These are phyloP conservation scores for Solanum neorickii DNA, from an alignment of 257 asterid genomes.

Conservation along the genomic window DNA sequence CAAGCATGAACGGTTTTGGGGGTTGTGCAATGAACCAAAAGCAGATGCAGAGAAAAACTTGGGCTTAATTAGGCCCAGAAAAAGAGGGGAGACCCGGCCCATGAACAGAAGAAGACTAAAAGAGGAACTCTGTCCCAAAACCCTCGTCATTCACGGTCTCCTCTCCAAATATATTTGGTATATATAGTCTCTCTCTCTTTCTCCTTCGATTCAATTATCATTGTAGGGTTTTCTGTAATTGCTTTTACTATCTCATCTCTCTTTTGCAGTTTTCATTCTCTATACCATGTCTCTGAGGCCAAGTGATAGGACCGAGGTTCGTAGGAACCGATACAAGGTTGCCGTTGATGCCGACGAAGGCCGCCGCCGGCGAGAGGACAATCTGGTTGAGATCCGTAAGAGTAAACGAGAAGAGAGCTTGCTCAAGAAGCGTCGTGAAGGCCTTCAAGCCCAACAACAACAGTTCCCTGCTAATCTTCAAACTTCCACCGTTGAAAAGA, in stretches of 20 bases:
- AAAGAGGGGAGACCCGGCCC: conserved; percentile 5
- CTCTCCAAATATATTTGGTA: conserved; percentile 1
- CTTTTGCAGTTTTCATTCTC: not conserved
- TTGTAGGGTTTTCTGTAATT: not conserved
- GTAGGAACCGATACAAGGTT: conserved; percentile 89
- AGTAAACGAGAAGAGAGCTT: conserved; percentile 82
- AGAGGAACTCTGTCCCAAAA: not conserved
- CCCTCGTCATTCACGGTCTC: conserved; percentile 3
- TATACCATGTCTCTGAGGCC: conserved; percentile 53
- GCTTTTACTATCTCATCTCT: not conserved
- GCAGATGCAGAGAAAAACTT: not conserved
- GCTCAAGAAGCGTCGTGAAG: conserved; percentile 89
- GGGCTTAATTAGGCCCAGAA: not conserved
- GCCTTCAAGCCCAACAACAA: conserved; percentile 33
- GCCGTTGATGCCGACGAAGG: conserved; percentile 97
- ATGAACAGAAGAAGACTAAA: not conserved
- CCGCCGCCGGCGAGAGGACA: conserved; percentile 85
- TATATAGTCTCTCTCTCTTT: not conserved
- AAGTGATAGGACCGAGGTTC: conserved; percentile 64
- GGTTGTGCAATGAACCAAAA: not conserved
- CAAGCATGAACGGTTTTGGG: not conserved
- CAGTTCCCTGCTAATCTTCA: conserved; percentile 41
- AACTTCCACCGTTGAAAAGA: conserved; percentile 51
- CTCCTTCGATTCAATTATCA: not conserved
- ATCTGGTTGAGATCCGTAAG: conserved; percentile 96